Percentiles rank a stretch among this genome's conserved stretches.
Conservation (phyloP, 2,329 filamentous ascomycete genomes). For the Fusarium tuaranense region DNA sequence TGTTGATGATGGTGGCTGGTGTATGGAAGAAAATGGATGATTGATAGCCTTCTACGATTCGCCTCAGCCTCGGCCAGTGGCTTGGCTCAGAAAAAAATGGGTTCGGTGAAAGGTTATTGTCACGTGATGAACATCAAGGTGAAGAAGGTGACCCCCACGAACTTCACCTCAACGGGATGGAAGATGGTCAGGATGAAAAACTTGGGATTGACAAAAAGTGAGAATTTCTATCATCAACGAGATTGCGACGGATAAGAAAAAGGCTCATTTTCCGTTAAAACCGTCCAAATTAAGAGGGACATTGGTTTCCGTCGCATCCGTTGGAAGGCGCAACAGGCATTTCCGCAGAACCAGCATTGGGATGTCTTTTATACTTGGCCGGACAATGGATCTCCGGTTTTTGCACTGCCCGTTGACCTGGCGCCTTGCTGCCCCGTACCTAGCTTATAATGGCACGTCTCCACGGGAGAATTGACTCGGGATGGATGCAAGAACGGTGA, state of each 20-base stretch:
- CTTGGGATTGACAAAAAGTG: background rate
- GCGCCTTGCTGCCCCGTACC: background rate
- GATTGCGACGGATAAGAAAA: background rate
- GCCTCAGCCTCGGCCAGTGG: conserved; percentile 33
- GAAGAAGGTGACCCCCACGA: conserved; percentile 9
- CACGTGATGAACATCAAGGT: conserved; percentile 5
- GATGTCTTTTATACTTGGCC: background rate
- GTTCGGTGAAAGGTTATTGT: conserved; percentile 20
- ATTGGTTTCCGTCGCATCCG: background rate
- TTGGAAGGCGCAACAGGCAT: background rate
- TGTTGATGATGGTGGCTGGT: conserved; percentile 15
- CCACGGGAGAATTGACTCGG: background rate
- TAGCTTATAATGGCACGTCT: background rate
- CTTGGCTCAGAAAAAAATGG: conserved; percentile 4
- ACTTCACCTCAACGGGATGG: conserved; percentile 2
- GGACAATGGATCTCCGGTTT: background rate
- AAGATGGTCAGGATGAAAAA: background rate
- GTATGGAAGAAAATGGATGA: conserved; percentile 32
- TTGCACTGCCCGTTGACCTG: background rate
- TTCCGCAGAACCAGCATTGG: background rate
- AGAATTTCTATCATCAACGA: background rate
- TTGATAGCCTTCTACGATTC: conserved; percentile 19
- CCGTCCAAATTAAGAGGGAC: background rate
- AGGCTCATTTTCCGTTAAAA: background rate
- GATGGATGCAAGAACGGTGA: conserved; percentile 4